Evolutionary conservation across 2,329 filamentous ascomycete genomes (phyloP).

Genomic region (Xylariales sp.): DNA sequence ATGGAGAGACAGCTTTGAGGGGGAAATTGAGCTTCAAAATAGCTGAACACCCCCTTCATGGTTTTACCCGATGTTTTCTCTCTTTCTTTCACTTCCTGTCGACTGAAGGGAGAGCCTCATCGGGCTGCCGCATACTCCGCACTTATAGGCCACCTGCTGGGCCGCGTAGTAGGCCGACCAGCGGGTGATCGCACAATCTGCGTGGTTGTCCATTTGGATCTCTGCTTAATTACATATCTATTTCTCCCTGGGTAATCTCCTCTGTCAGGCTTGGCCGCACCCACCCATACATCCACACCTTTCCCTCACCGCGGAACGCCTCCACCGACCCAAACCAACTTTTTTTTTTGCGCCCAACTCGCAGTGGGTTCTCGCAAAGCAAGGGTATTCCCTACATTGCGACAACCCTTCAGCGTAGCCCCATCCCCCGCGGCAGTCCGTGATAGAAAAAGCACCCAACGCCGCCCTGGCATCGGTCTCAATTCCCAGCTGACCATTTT

Average conservation of each 20-base stretch:
- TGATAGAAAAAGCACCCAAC: slow-evolving; percentile 2
- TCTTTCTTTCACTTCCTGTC: slow-evolving; percentile 1
- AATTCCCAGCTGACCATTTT: slow-evolving; percentile 2
- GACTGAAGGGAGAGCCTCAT: slow-evolving; percentile 6
- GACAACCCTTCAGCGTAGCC: slow-evolving; percentile 2
- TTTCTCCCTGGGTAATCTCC: not conserved
- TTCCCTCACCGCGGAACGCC: slow-evolving; percentile 4
- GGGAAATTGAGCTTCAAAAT: too few species aligned
- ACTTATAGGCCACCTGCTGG: not conserved
- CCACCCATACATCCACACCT: not conserved
- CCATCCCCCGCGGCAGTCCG: not conserved
- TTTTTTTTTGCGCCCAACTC: slow-evolving; percentile 10
- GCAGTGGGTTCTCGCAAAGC: slow-evolving; percentile 5
- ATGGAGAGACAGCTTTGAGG: too few species aligned
- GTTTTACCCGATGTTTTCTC: not conserved
- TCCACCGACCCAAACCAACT: not conserved
- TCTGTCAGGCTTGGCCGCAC: not conserved
- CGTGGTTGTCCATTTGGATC: too few species aligned
- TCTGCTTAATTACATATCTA: slow-evolving; percentile 6
- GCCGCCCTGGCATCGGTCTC: slow-evolving; percentile 2
- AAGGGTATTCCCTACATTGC: slow-evolving; percentile 9
- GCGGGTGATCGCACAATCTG: too few species aligned
- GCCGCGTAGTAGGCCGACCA: too few species aligned
- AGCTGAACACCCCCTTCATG: slow-evolving; percentile 1
- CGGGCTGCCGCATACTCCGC: slow-evolving; percentile 6